Percentiles rank a stretch among this genome's conserved stretches.
Evolutionary conservation across 1,284 basidiomycete species (phyloP).

Genomic region (Coniferiporia sulphurascens): DNA sequence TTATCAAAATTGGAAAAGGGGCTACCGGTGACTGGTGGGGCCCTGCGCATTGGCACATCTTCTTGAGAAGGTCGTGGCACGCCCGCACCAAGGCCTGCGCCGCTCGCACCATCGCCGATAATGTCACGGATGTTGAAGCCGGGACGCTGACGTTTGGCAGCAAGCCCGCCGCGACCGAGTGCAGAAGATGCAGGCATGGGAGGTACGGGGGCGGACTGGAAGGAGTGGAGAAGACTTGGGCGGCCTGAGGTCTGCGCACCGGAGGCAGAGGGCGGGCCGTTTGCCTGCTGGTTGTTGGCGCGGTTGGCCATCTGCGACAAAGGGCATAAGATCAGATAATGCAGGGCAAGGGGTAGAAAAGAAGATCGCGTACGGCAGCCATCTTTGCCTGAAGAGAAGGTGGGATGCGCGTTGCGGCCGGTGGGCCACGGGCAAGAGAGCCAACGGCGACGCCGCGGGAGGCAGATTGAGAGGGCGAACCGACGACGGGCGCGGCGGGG

Average conservation of each 20-base stretch:
- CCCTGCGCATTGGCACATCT: slow-evolving; percentile 36
- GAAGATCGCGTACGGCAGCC: slow-evolving; percentile 60
- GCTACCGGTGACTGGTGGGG: slow-evolving; percentile 49
- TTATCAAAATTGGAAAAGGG: slow-evolving; percentile 92
- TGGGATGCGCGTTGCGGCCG: slow-evolving; percentile 66
- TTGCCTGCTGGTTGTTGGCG: slow-evolving; percentile 28
- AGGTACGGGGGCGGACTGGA: slow-evolving; percentile 25
- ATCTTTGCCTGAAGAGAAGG: slow-evolving; percentile 91
- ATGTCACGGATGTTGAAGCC: slow-evolving; percentile 63
- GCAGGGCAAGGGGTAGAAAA: slow-evolving; percentile 5
- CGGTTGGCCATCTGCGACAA: slow-evolving; percentile 52
- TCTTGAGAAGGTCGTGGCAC: slow-evolving; percentile 42
- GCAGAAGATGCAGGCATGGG: slow-evolving; percentile 26
- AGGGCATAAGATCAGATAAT: not conserved
- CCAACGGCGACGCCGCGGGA: slow-evolving; percentile 34
- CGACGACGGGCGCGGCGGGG: not conserved
- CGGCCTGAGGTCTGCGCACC: slow-evolving; percentile 30
- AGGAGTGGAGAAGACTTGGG: slow-evolving; percentile 24
- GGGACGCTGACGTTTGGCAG: slow-evolving; percentile 51
- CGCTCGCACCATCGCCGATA: slow-evolving; percentile 39
- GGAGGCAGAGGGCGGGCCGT: slow-evolving; percentile 31
- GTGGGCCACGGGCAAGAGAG: slow-evolving; percentile 33
- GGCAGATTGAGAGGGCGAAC: slow-evolving; percentile 19
- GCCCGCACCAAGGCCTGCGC: slow-evolving; percentile 68
- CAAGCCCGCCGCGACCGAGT: slow-evolving; percentile 32